Evolutionary conservation across 768 basidiomycete species (phyloP), one percentile per base, ranked within the genome.

Genomic region (Rhizopogon salebrosus): DNA sequence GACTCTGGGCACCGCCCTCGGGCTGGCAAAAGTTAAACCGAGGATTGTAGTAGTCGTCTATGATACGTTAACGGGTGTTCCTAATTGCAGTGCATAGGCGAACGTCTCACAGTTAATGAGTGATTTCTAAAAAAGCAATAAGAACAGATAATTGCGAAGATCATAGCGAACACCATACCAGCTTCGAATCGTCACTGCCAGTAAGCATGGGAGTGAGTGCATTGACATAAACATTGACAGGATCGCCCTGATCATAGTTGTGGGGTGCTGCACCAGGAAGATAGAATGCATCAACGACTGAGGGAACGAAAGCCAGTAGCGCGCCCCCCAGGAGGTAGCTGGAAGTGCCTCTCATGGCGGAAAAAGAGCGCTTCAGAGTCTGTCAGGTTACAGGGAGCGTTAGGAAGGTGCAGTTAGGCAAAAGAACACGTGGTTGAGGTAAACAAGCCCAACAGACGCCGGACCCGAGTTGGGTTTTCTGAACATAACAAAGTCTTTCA

Each of bases 21-120:
- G 95, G 95, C 53, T 80, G 64, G 64, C 95, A 98, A 69, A 98
- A 97, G 56, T 83, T 84, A 57, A 98, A 89, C 49, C 77, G 76
- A 2, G 86, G 80, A 62, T 94, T 82, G 69, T 98, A 98, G 70
- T 95, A 98, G 68, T 98, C 95, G 67, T 95, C 92, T 90, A 22
- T 60, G 54, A 55, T 54, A 66, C 23, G 54, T 51, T 29, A 56
- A 51, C 52, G 22, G 53, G 40, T 26, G 5, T 36, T 22, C 14
- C 34, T 29, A 51, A 26, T 22, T 48, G 20, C 27, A 46, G 6
- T 18, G 29, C 14, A 34, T 34, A 14, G 20, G 42, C 10, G 35
- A 18, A 31, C 23, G 42, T 48, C 55, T 62, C 59, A 93, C 92
- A 92, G 63, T 92, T 92, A 49, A 95, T 89, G 59, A 95, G 72